These are phyloP conservation scores for Blastomyces emzantsi DNA, from an alignment of 2,329 filamentous ascomycete genomes.

Conservation along the genomic window DNA sequence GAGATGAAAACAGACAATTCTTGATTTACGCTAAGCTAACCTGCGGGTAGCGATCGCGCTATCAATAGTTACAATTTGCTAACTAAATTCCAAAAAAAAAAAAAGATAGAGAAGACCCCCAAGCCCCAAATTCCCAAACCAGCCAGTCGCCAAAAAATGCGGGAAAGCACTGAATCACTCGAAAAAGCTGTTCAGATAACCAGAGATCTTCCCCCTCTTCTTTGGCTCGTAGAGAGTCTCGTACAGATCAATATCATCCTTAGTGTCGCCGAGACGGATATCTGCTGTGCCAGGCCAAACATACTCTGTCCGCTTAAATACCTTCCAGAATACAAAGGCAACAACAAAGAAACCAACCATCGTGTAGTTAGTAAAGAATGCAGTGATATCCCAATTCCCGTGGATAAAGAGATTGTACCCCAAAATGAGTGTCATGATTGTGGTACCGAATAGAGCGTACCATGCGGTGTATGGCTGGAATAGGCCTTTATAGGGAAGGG, in stretches of 20 bases:
- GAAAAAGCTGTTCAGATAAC: constrained; percentile 18
- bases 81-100: no score
- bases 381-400: constrained; percentile 52
- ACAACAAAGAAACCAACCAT: constrained; percentile 55
- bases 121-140: no score
- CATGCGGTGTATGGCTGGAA: constrained; percentile 63
- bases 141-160: not conserved
- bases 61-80: no score
- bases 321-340: constrained; percentile 59
- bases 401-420: constrained; percentile 65
- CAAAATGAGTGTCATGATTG: constrained; percentile 59
- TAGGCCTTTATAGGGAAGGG: constrained; percentile 58
- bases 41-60: no score
- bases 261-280: constrained; percentile 29
- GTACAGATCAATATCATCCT: constrained; percentile 24
- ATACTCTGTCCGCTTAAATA: constrained; percentile 52
- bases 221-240: constrained; percentile 17
- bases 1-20: no score
- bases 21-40: no score
- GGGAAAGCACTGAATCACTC: constrained; percentile 12
- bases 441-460: constrained; percentile 52
- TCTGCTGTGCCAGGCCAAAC: constrained; percentile 49
- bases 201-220: constrained; percentile 18
- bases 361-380: constrained; percentile 64
- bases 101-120: no score